phyloP scores from a whole-genome alignment of 495 filamentous ascomycete genomes.

The Xylaria palmicola region DNA sequence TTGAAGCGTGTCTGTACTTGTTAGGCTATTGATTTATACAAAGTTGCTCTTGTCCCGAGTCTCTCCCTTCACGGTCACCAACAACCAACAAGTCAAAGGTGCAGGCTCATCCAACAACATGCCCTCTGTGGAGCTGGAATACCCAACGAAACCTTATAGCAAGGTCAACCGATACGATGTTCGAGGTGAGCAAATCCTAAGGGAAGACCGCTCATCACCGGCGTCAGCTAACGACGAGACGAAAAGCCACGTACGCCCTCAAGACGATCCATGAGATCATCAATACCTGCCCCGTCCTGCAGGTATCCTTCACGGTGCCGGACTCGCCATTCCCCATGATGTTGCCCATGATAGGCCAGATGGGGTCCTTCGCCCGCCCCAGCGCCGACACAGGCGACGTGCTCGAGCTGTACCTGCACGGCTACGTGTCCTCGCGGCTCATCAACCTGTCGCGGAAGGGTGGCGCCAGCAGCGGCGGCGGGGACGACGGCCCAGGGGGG shows the following conservation, averaged over 20 bases:
- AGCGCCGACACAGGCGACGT: conserved; percentile 63
- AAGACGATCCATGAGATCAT: conserved; percentile 77
- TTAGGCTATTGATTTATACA: neutral
- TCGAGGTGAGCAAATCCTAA: conserved; percentile 50
- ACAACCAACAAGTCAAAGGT: neutral
- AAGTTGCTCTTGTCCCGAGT: neutral
- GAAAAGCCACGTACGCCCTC: conserved; percentile 70
- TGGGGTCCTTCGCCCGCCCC: conserved; percentile 68
- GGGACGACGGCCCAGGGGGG: neutral
- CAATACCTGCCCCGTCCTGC: conserved; percentile 71
- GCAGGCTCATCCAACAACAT: conserved; percentile 33
- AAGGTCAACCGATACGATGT: conserved; percentile 70
- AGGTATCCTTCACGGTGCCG: conserved; percentile 75
- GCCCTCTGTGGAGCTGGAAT: conserved; percentile 55
- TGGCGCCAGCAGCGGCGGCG: conserved; percentile 24
- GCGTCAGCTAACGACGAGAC: neutral
- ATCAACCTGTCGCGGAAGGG: conserved; percentile 64
- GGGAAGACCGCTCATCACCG: neutral
- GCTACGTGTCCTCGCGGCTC: conserved; percentile 78
- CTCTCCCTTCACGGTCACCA: neutral
- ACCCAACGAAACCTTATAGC: conserved; percentile 65
- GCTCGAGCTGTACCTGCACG: conserved; percentile 82
- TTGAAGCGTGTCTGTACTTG: neutral
- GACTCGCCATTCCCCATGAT: conserved; percentile 64
- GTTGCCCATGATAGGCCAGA: conserved; percentile 86